phyloP scores from a whole-genome alignment of 768 basidiomycete species.

The Tephrocybe sp. region DNA sequence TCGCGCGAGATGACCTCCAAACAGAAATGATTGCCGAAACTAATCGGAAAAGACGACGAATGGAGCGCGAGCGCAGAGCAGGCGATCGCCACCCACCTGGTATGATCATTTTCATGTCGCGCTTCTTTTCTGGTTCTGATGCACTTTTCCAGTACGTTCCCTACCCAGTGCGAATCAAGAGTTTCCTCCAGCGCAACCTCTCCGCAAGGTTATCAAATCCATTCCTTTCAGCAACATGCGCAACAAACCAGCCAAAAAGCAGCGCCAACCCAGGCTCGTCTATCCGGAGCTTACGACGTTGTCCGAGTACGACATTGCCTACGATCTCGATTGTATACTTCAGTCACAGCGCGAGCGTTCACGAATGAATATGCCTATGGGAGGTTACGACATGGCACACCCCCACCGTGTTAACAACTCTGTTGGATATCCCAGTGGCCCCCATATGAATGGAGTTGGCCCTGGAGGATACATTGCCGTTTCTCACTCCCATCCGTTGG shows the following conservation, averaged over 20 bases:
- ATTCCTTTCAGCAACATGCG: slow-evolving; percentile 44
- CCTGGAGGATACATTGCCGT: neutral
- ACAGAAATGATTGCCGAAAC: slow-evolving; percentile 88
- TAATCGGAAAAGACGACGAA: slow-evolving; percentile 77
- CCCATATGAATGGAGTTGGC: slow-evolving; percentile 2
- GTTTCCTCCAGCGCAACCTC: slow-evolving; percentile 54
- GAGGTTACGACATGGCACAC: slow-evolving; percentile 18
- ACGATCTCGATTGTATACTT: slow-evolving; percentile 56
- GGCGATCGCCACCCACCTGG: slow-evolving; percentile 76
- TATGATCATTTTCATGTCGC: slow-evolving; percentile 33
- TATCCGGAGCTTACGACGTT: slow-evolving; percentile 50
- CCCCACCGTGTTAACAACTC: slow-evolving; percentile 11
- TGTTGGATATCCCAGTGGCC: slow-evolving; percentile 4
- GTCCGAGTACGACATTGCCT: slow-evolving; percentile 44
- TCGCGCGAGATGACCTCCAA: slow-evolving; percentile 76
- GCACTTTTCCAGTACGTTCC: slow-evolving; percentile 46
- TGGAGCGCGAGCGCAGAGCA: slow-evolving; percentile 84
- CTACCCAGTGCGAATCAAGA: slow-evolving; percentile 57
- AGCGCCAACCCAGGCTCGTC: slow-evolving; percentile 26
- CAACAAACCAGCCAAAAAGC: slow-evolving; percentile 23
- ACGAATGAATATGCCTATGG: slow-evolving; percentile 17
- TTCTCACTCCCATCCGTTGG: neutral
- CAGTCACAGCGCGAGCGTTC: slow-evolving; percentile 34
- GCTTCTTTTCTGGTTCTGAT: neutral
- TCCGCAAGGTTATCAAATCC: slow-evolving; percentile 67